These are phyloP conservation scores for Setaria viridis DNA, from an alignment of 202 grass and related monocot species.

Conservation along the genomic window DNA sequence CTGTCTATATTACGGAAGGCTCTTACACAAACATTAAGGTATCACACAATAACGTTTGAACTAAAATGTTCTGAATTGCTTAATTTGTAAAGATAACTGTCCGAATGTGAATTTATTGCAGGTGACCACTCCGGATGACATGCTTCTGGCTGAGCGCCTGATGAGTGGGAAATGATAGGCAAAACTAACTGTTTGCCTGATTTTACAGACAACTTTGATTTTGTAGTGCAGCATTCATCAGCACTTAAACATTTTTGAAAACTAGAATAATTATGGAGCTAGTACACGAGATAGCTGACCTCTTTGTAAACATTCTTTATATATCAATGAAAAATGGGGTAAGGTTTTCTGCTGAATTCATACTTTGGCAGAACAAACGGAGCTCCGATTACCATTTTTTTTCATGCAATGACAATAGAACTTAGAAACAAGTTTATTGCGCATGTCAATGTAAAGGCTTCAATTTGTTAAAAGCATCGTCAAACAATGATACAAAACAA, in stretches of 20 bases:
- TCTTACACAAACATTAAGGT: conserved; percentile 99
- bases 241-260: conserved; percentile 23
- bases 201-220: conserved; percentile 19
- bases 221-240: conserved; percentile 24
- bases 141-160: conserved; percentile 86
- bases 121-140: conserved; percentile 96
- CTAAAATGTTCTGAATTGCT: background rate
- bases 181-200: conserved; percentile 17
- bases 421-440: background rate
- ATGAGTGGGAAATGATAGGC: conserved; percentile 42
- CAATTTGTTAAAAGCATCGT: conserved; percentile 18
- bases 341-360: background rate
- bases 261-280: conserved; percentile 20
- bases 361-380: conserved; percentile 18
- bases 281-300: conserved; percentile 1
- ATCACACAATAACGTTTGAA: conserved; percentile 14
- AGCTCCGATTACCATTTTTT: background rate
- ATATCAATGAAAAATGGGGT: background rate
- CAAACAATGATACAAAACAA: background rate
- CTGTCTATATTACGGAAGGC: conserved; percentile 91
- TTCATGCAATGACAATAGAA: background rate
- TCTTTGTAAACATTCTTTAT: conserved; percentile 40
- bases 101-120: conserved; percentile 42
- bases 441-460: background rate
- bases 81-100: conserved; percentile 12